phyloP scores from a whole-genome alignment of 441 rosid species.

The Omphalea diandra region DNA sequence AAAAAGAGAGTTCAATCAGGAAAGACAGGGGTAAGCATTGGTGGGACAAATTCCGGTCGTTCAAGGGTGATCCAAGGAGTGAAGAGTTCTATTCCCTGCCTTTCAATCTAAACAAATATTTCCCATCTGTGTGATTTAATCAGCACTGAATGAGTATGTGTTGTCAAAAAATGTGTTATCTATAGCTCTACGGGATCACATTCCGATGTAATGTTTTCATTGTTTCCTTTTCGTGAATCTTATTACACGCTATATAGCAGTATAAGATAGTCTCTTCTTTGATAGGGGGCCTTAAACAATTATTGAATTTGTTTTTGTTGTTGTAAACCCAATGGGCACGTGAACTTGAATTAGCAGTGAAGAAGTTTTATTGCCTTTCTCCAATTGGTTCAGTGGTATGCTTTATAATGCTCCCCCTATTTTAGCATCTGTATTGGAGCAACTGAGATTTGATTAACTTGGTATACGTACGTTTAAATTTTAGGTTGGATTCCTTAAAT shows the following conservation, averaged over 20 bases:
- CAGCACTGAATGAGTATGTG: slow-evolving; percentile 10
- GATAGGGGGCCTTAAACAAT: slow-evolving; percentile 18
- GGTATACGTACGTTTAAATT: too few relatives aligned
- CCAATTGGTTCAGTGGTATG: background rate
- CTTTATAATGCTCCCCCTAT: too few relatives aligned
- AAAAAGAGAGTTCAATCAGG: slow-evolving; percentile 49
- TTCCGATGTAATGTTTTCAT: slow-evolving; percentile 18
- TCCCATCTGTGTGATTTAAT: slow-evolving; percentile 73
- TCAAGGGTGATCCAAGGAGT: slow-evolving; percentile 68
- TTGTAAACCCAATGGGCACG: slow-evolving; percentile 34
- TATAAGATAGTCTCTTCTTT: slow-evolving; percentile 26
- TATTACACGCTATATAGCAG: slow-evolving; percentile 29
- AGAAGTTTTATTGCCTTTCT: slow-evolving; percentile 24
- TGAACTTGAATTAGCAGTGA: slow-evolving; percentile 35
- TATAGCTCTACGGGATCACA: slow-evolving; percentile 9
- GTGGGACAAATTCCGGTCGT: slow-evolving; percentile 90
- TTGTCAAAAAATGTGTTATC: slow-evolving; percentile 15
- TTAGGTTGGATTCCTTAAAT: too few relatives aligned
- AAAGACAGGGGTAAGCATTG: slow-evolving; percentile 96
- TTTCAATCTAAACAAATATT: slow-evolving; percentile 83
- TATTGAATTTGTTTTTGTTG: slow-evolving; percentile 25
- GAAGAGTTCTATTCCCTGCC: slow-evolving; percentile 93
- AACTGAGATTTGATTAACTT: too few relatives aligned
- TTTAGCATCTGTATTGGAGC: too few relatives aligned
- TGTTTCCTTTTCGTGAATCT: slow-evolving; percentile 24